phyloP scores from a whole-genome alignment of 805 yeast genomes.

The Candida vartiovaarae region DNA sequence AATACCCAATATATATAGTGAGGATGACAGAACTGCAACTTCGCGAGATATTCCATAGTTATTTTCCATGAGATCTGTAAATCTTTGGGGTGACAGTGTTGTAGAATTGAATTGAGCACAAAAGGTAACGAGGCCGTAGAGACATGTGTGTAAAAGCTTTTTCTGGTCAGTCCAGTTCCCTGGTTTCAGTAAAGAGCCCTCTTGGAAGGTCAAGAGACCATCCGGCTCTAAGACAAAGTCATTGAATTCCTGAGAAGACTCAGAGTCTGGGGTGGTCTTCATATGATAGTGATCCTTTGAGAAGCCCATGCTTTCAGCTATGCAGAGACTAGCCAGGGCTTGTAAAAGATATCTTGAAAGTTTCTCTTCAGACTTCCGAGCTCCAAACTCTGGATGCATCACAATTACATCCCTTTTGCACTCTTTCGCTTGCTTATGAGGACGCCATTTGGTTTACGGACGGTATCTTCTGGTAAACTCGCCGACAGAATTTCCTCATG shows the following conservation, averaged over 20 bases:
- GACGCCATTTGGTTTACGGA: too few species aligned
- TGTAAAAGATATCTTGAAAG: too few species aligned
- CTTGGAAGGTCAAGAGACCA: slow-evolving; percentile 10
- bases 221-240: slow-evolving; percentile 5
- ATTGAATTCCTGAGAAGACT: slow-evolving; percentile 1
- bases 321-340: too few species aligned
- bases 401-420: too few species aligned
- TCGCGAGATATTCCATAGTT: slow-evolving; percentile 38
- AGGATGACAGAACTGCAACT: slow-evolving; percentile 44
- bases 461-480: too few species aligned
- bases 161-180: slow-evolving; percentile 29
- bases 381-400: too few species aligned
- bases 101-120: slow-evolving; percentile 47
- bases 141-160: slow-evolving; percentile 32
- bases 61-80: slow-evolving; percentile 24
- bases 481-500: too few species aligned
- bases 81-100: slow-evolving; percentile 34
- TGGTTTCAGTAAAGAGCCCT: slow-evolving; percentile 18
- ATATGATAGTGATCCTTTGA: not conserved
- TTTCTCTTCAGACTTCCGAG: too few species aligned
- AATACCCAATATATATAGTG: slow-evolving; percentile 58
- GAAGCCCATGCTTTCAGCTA: not conserved
- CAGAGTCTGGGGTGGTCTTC: not conserved
- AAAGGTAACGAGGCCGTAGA: slow-evolving; percentile 34
- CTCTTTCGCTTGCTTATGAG: too few species aligned